Evolutionary conservation across 768 basidiomycete genomes (phyloP), one percentile per base, ranked within the genome.

Genomic region (Lentinula raphanica): DNA sequence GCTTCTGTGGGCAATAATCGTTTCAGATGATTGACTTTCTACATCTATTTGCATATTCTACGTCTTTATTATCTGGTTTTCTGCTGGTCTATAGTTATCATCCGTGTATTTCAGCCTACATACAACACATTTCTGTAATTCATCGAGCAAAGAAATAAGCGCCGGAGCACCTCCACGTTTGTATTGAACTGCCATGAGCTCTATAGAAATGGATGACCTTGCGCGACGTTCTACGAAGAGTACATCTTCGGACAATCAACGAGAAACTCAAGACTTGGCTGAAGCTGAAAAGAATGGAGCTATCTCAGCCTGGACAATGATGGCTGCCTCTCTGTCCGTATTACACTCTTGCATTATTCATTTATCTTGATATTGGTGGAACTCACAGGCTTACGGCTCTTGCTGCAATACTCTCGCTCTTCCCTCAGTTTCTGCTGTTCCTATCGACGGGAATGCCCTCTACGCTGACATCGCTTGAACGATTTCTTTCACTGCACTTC

Each of bases 381-480:
- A 31, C 4, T 25, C 49, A 23, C 60, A 80, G 76, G 59, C 59
- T 79, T n/a, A 60, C 64, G 17, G 17, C 68, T 1, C 64, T 75
- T 54, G 70, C 77, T 45, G 53, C 68, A 25, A 70, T 71, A 63
- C 71, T 84, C 49, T 65, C 80, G 3, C 64, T 82, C 31, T 87
- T 78, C 60, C 89, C 90, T 55, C 79, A 82, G 28, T 66, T 91
- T 49, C 72, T 91, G 31, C 78, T 90, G 51, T 90, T 91, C 68
- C 71, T 89, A 54, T 77, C 87, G 12, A 78, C 80, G 57, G 72
- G 79, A 2, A 69, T 73, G 32, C 31, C 60, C 17, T 70, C 69
- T 29, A 64, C 69, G 19, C 76, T 90, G 49, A 88, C 89, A 2
- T 72, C 83, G 2, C 76, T 92, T 32, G 90, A 92, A 66, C 71